Conservation (phyloP, 345 rosid species). For the Bruguiera parviflora region DNA sequence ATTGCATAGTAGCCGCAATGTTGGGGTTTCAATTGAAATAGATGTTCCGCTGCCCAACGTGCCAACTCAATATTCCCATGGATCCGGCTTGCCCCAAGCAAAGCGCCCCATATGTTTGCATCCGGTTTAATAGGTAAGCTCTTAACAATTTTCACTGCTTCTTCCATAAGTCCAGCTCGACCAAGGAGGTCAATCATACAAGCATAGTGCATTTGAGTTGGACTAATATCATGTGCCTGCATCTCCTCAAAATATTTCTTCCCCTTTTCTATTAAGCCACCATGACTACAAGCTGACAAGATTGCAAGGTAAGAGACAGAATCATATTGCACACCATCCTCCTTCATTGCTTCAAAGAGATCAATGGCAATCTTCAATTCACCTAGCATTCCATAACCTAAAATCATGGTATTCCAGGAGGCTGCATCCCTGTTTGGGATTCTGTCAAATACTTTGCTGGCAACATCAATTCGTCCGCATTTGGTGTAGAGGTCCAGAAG, state of each 20-base stretch:
- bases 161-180: conserved; percentile 6
- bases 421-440: neutral
- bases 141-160: neutral
- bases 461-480: neutral
- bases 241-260: conserved; percentile 1
- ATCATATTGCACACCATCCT: neutral
- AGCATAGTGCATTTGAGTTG: conserved; percentile 1
- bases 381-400: conserved; percentile 7
- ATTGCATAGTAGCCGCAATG: conserved; percentile 4
- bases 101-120: conserved; percentile 1
- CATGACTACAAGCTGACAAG: neutral
- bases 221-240: neutral
- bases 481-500: neutral
- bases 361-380: neutral
- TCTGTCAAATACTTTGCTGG: neutral
- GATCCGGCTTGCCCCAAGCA: conserved; percentile 5
- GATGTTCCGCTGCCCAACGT: neutral
- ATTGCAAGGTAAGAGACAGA: neutral
- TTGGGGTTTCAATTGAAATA: neutral
- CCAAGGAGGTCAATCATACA: conserved; percentile 1
- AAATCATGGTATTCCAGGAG: neutral
- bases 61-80: conserved; percentile 4
- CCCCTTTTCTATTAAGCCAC: neutral
- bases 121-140: neutral
- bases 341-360: neutral